phyloP scores from a whole-genome alignment of 768 basidiomycete genomes.

The Nevesoporus exiguus region DNA sequence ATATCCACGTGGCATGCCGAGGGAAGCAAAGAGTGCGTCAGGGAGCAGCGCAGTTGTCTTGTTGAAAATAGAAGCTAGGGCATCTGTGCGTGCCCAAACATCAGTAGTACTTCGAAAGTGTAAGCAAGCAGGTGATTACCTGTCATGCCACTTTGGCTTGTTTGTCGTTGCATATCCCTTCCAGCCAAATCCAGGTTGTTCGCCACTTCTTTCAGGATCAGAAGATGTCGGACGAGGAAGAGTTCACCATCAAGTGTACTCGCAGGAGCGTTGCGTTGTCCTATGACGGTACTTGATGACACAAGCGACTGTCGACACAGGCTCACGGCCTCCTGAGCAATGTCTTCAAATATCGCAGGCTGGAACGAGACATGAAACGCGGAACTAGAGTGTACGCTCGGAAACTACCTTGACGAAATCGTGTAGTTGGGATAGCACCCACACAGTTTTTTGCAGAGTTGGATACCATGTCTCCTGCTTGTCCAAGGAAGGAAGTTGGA shows the following conservation, averaged over 20 bases:
- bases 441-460: conserved; percentile 80
- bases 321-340: conserved; percentile 88
- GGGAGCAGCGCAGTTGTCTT: conserved; percentile 47
- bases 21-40: conserved; percentile 64
- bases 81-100: conserved; percentile 17
- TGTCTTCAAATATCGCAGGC: conserved; percentile 96
- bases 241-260: conserved; percentile 67
- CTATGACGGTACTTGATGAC: conserved; percentile 64
- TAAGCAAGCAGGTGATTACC: conserved; percentile 36
- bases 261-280: conserved; percentile 42
- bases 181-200: conserved; percentile 65
- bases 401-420: conserved; percentile 83
- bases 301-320: conserved; percentile 81
- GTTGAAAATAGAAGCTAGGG: conserved; percentile 32
- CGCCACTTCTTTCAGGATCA: conserved; percentile 89
- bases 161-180: conserved; percentile 41
- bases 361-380: conserved; percentile 31
- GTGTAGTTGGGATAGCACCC: conserved; percentile 87
- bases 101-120: conserved; percentile 1
- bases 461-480: conserved; percentile 91
- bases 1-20: conserved; percentile 59
- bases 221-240: conserved; percentile 86
- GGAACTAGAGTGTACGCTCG: neutral
- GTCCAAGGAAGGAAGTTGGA: conserved; percentile 66
- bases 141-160: conserved; percentile 53